Evolutionary conservation across 495 filamentous ascomycete species (phyloP).

Genomic region (Lentithecium fluviatile): DNA sequence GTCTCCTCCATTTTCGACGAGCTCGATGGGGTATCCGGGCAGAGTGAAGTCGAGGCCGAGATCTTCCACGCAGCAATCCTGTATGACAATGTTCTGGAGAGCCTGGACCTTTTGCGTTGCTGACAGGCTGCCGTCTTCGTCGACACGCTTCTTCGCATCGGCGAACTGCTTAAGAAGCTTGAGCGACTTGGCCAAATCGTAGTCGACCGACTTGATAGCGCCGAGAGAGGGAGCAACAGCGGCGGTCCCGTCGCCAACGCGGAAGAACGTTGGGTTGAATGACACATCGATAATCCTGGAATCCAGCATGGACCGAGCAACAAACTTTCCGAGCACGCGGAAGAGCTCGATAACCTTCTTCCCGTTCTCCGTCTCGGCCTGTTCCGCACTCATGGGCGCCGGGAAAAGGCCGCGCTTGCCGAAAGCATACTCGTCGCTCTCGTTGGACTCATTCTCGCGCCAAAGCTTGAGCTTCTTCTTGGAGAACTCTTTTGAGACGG

Average conservation of each 20-base stretch:
- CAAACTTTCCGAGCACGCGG: conserved; percentile 95
- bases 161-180: conserved; percentile 87
- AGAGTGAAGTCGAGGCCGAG: conserved; percentile 90
- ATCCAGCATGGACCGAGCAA: conserved; percentile 96
- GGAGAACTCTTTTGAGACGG: conserved; percentile 94
- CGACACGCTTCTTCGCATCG: conserved; percentile 74
- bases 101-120: conserved; percentile 67
- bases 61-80: conserved; percentile 78
- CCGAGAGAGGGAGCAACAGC: conserved; percentile 83
- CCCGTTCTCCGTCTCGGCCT: conserved; percentile 70
- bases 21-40: conserved; percentile 91
- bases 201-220: conserved; percentile 87
- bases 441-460: conserved; percentile 82
- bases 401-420: conserved; percentile 87
- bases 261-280: conserved; percentile 97
- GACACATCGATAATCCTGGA: conserved; percentile 97
- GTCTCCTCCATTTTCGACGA: conserved; percentile 71
- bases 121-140: conserved; percentile 63
- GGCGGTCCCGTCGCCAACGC: conserved; percentile 72
- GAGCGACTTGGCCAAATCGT: conserved; percentile 79
- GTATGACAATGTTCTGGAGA: conserved; percentile 64
- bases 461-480: conserved; percentile 96
- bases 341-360: conserved; percentile 83
- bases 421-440: conserved; percentile 80
- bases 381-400: conserved; percentile 80